These are phyloP conservation scores for Lyophyllum atratum DNA, from an alignment of 768 basidiomycete genomes.

Conservation along the genomic window DNA sequence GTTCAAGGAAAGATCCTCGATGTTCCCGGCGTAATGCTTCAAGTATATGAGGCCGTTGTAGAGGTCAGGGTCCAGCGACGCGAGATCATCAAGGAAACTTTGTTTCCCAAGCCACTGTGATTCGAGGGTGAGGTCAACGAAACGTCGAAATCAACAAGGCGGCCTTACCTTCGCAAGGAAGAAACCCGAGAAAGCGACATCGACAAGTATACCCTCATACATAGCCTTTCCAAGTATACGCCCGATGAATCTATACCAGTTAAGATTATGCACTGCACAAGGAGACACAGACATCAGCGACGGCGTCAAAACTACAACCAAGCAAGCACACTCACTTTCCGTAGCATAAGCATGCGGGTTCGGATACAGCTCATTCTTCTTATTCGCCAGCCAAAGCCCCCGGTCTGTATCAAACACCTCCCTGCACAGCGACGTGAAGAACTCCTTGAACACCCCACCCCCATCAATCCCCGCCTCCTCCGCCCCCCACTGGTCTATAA, in stretches of 20 bases:
- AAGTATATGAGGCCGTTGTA: slow-evolving; percentile 92
- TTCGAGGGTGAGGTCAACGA: neutral
- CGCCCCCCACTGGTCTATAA: slow-evolving; percentile 87
- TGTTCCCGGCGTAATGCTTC: slow-evolving; percentile 86
- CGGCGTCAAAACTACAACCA: neutral
- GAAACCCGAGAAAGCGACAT: slow-evolving; percentile 94
- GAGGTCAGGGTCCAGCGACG: slow-evolving; percentile 87
- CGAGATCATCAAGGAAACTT: slow-evolving; percentile 90
- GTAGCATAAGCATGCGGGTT: slow-evolving; percentile 91
- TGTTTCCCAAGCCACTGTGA: slow-evolving; percentile 87
- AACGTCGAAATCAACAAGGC: neutral
- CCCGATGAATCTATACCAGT: slow-evolving; percentile 94
- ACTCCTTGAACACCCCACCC: slow-evolving; percentile 97
- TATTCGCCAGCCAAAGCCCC: slow-evolving; percentile 90
- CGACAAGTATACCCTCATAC: slow-evolving; percentile 94
- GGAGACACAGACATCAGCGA: neutral
- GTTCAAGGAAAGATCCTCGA: slow-evolving; percentile 87
- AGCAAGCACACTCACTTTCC: slow-evolving; percentile 58
- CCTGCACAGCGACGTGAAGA: slow-evolving; percentile 88
- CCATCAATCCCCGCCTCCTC: slow-evolving; percentile 93
- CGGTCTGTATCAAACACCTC: slow-evolving; percentile 96
- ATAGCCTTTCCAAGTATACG: slow-evolving; percentile 94
- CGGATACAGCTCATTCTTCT: slow-evolving; percentile 93
- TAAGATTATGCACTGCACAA: slow-evolving; percentile 70
- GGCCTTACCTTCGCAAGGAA: slow-evolving; percentile 79